A percentile compares a stretch with the other conserved stretches of the same genome.
phyloP scores from a whole-genome alignment of 176 grass and related monocot species.

The Carex myosuroides region DNA sequence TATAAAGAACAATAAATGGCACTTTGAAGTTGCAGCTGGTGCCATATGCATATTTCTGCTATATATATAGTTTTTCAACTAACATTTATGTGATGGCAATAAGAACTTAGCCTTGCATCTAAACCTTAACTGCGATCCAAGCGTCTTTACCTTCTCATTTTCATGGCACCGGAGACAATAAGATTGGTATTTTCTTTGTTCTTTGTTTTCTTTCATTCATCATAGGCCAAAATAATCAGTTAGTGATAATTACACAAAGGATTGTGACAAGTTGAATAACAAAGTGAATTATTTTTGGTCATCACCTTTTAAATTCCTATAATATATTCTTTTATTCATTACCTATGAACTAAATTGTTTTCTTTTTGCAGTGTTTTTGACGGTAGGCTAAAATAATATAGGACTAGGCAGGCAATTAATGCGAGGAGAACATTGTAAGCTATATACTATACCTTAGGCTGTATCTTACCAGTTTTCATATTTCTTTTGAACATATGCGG shows the following conservation, averaged over 20 bases:
- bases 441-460: neutral
- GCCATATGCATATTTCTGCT: neutral
- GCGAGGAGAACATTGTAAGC: constrained; percentile 6
- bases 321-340: neutral
- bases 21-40: neutral
- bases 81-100: neutral
- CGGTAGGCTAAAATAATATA: neutral
- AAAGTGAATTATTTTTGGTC: neutral
- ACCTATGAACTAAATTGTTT: neutral
- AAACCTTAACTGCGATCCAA: neutral
- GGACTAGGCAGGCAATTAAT: neutral
- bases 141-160: neutral
- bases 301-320: neutral
- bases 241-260: neutral
- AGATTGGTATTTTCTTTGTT: constrained; percentile 1
- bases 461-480: neutral
- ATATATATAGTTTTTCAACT: neutral
- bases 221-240: neutral
- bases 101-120: constrained; percentile 1
- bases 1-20: constrained; percentile 45
- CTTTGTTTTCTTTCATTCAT: neutral
- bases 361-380: constrained; percentile 4
- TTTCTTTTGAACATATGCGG: neutral
- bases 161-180: neutral
- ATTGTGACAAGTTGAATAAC: neutral